Evolutionary conservation across 1,139 yeast genomes (phyloP).

Genomic region (Williopsis jadinii): DNA sequence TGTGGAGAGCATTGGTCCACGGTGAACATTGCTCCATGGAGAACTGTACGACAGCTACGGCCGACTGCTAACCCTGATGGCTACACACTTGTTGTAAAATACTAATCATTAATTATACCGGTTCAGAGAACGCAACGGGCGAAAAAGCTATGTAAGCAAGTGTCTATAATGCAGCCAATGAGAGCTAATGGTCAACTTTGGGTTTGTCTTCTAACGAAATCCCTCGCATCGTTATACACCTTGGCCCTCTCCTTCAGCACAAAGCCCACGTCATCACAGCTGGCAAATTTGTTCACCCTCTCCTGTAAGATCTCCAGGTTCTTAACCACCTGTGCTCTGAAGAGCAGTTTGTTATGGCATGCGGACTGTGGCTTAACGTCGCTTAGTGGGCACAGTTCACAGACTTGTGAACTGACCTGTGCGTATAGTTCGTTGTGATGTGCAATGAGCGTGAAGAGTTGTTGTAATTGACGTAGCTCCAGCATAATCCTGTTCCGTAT

Average conservation of each 20-base stretch:
- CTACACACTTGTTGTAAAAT: no score
- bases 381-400: background rate
- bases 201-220: conserved; percentile 13
- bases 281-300: conserved; percentile 8
- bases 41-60: no score
- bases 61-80: no score
- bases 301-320: conserved; percentile 11
- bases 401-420: conserved; percentile 2
- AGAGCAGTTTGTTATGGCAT: conserved; percentile 2
- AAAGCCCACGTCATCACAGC: conserved; percentile 18
- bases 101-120: no score
- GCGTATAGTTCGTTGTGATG: conserved; percentile 6
- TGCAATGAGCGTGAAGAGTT: conserved; percentile 3
- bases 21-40: no score
- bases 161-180: no score
- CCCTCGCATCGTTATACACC: conserved; percentile 21
- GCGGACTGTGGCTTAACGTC: background rate
- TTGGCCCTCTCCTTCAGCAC: conserved; percentile 22
- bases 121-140: no score
- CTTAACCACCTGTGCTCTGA: conserved; percentile 8
- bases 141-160: no score
- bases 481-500: conserved; percentile 8
- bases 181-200: background rate
- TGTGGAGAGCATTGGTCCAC: no score
- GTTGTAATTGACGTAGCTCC: conserved; percentile 1